phyloP scores from a whole-genome alignment of 176 grass and related monocot species.

The Triticum urartu region DNA sequence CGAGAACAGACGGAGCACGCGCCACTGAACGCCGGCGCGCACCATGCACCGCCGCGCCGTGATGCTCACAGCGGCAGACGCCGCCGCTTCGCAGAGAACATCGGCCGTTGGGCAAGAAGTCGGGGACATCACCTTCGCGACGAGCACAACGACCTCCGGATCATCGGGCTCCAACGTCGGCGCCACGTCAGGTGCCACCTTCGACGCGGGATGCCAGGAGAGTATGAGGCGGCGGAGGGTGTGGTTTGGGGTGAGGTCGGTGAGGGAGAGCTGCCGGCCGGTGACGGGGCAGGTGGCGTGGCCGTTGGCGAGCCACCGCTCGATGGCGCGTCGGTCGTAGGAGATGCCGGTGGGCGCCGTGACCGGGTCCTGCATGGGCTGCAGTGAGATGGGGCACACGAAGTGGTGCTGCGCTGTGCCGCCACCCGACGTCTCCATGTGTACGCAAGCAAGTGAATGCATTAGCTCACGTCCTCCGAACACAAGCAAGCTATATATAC shows the following conservation, averaged over 20 bases:
- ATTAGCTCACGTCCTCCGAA: neutral
- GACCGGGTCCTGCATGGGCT: conserved; percentile 61
- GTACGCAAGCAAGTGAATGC: neutral
- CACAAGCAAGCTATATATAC: neutral
- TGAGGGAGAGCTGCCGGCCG: conserved; percentile 34
- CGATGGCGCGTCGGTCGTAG: conserved; percentile 68
- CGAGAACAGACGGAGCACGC: conserved; percentile 17
- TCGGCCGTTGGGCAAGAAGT: neutral
- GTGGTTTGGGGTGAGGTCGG: conserved; percentile 64
- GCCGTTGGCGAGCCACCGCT: conserved; percentile 58
- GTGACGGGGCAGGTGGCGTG: conserved; percentile 56
- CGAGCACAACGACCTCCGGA: neutral
- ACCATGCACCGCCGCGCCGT: conserved; percentile 27
- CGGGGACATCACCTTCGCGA: neutral
- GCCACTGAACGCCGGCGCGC: conserved; percentile 16
- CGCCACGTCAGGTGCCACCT: neutral
- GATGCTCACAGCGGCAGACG: neutral
- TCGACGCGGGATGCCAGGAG: neutral
- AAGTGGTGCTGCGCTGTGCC: conserved; percentile 34
- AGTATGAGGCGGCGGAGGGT: conserved; percentile 59
- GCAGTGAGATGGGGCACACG: conserved; percentile 61
- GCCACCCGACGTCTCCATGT: conserved; percentile 28
- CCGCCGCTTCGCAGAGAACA: conserved; percentile 19
- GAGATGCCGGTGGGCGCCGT: conserved; percentile 60
- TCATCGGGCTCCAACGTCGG: neutral